These are phyloP conservation scores for Austroboletus festivus DNA, from an alignment of 768 basidiomycete species.

Conservation along the genomic window DNA sequence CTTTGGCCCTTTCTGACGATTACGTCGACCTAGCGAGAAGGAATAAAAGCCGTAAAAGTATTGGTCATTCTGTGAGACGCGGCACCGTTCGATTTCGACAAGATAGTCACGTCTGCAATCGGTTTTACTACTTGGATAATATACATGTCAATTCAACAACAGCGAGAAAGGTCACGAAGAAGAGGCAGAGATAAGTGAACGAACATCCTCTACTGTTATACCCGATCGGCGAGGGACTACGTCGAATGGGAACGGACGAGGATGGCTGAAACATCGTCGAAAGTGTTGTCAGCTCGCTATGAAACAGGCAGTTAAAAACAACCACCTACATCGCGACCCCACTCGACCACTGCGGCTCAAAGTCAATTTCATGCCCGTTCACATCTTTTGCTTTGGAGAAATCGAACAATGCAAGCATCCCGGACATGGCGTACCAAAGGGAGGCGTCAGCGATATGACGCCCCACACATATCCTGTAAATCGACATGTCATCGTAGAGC, in stretches of 20 bases:
- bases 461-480: slow-evolving; percentile 23
- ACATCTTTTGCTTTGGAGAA: slow-evolving; percentile 23
- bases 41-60: too few species aligned
- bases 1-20: too few species aligned
- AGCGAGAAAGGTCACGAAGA: not conserved
- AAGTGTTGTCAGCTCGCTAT: not conserved
- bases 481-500: not conserved
- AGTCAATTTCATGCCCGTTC: slow-evolving; percentile 22
- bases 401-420: slow-evolving; percentile 28
- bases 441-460: slow-evolving; percentile 25
- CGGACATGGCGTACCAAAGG: slow-evolving; percentile 27
- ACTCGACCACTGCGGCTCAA: slow-evolving; percentile 15
- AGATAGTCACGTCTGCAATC: too few species aligned
- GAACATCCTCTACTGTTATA: slow-evolving; percentile 4
- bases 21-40: too few species aligned
- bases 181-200: not conserved
- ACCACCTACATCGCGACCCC: slow-evolving; percentile 15
- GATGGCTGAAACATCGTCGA: slow-evolving; percentile 9
- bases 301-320: too few species aligned
- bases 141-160: too few species aligned
- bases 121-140: too few species aligned
- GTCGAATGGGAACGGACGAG: slow-evolving; percentile 12
- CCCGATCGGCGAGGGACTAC: slow-evolving; percentile 9
- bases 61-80: too few species aligned
- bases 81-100: too few species aligned